phyloP scores from a whole-genome alignment of 1,284 basidiomycete species.

The Mycosarcoma mackinlayi region DNA sequence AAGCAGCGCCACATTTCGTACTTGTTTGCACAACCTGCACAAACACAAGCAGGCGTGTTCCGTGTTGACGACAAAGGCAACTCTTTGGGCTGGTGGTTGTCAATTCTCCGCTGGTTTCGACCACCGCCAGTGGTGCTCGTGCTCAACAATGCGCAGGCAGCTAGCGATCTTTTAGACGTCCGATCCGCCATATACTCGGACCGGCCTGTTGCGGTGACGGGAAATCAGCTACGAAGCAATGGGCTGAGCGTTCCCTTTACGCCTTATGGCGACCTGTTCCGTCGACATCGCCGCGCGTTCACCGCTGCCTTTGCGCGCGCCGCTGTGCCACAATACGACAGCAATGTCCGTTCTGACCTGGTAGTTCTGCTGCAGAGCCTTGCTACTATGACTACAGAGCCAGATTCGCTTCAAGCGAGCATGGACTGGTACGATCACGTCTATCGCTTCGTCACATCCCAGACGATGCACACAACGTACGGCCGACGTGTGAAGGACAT shows the following conservation, averaged over 20 bases:
- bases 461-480: background rate
- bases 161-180: background rate
- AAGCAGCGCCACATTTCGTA: too few species aligned
- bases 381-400: too few species aligned
- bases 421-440: background rate
- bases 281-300: background rate
- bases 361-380: background rate
- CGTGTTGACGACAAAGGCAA: too few species aligned
- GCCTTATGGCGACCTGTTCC: background rate
- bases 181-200: conserved; percentile 5
- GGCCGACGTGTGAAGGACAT: background rate
- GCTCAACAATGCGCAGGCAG: background rate
- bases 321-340: background rate
- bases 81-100: too few species aligned
- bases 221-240: background rate
- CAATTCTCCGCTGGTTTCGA: too few species aligned
- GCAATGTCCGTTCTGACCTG: background rate
- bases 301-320: background rate
- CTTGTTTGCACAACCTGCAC: too few species aligned
- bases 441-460: background rate
- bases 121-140: too few species aligned
- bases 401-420: too few species aligned
- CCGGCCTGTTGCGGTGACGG: background rate
- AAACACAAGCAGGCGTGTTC: too few species aligned
- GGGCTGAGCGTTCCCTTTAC: conserved; percentile 3